phyloP scores from a whole-genome alignment of 2,329 filamentous ascomycete genomes.

The Ophiostoma sp. region DNA sequence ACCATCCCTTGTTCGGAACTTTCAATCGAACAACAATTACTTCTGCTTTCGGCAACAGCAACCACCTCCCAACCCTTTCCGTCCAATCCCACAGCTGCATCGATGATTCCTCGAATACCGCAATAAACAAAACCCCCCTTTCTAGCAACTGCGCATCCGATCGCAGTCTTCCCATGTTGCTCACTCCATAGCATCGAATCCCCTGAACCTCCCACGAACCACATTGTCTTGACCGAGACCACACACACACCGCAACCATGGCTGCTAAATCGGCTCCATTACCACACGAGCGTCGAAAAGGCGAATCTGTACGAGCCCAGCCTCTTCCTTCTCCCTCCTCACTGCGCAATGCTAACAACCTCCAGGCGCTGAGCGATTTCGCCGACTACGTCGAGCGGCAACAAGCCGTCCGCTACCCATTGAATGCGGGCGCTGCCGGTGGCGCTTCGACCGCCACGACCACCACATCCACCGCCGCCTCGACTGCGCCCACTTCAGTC shows the following conservation, averaged over 20 bases:
- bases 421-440: slow-evolving; percentile 36
- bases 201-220: neutral
- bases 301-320: slow-evolving; percentile 69
- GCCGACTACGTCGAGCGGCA: slow-evolving; percentile 97
- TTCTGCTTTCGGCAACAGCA: neutral
- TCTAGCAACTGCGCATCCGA: slow-evolving; percentile 7
- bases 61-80: neutral
- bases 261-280: slow-evolving; percentile 59
- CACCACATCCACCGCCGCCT: neutral
- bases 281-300: slow-evolving; percentile 78
- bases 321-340: no score
- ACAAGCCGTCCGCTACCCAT: slow-evolving; percentile 69
- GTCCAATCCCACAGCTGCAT: neutral
- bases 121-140: slow-evolving; percentile 23
- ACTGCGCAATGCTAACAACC: neutral
- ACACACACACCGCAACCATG: slow-evolving; percentile 44
- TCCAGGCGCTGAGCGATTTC: slow-evolving; percentile 83
- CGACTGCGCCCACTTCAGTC: slow-evolving; percentile 34
- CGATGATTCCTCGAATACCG: slow-evolving; percentile 39
- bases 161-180: slow-evolving; percentile 10
- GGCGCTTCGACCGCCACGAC: slow-evolving; percentile 35
- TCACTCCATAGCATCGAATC: neutral
- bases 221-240: neutral
- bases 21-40: neutral
- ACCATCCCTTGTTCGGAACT: neutral